phyloP scores from a whole-genome alignment of 805 yeast species.

The Wickerhamomyces ciferrii region DNA sequence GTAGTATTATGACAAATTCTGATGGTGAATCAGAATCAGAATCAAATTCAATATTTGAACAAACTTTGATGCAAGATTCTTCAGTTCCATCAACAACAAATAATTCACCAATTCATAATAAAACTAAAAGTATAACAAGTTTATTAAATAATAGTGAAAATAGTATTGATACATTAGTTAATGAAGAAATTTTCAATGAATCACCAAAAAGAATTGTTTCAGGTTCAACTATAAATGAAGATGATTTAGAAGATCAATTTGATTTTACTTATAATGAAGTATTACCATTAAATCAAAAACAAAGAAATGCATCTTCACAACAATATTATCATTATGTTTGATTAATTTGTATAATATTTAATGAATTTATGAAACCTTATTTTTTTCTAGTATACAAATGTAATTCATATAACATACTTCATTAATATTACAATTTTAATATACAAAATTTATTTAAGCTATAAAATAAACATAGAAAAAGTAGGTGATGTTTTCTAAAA shows the following conservation, averaged over 20 bases:
- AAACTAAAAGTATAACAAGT: slow-evolving; percentile 10
- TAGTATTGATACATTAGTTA: slow-evolving; percentile 14
- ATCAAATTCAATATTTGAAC: slow-evolving; percentile 9
- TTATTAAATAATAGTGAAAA: slow-evolving; percentile 12
- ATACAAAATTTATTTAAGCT: background rate
- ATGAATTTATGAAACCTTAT: background rate
- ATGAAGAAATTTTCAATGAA: background rate
- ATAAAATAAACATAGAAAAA: no score
- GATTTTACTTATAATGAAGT: slow-evolving; percentile 19
- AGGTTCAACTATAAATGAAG: slow-evolving; percentile 14
- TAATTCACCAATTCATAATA: slow-evolving; percentile 10
- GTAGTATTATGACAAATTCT: background rate
- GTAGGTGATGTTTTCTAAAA: background rate
- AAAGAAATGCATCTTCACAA: background rate
- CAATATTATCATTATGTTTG: background rate
- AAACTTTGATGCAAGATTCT: background rate
- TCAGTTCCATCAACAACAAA: slow-evolving; percentile 7
- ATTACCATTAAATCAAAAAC: slow-evolving; percentile 8
- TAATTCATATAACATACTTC: background rate
- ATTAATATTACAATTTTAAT: no score
- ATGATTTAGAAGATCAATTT: slow-evolving; percentile 3
- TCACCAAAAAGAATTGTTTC: slow-evolving; percentile 7
- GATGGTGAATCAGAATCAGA: no score
- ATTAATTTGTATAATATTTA: background rate
- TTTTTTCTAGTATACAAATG: background rate